Conservation (phyloP, 2,329 filamentous ascomycete species). For the Pyrenophora graminea region DNA sequence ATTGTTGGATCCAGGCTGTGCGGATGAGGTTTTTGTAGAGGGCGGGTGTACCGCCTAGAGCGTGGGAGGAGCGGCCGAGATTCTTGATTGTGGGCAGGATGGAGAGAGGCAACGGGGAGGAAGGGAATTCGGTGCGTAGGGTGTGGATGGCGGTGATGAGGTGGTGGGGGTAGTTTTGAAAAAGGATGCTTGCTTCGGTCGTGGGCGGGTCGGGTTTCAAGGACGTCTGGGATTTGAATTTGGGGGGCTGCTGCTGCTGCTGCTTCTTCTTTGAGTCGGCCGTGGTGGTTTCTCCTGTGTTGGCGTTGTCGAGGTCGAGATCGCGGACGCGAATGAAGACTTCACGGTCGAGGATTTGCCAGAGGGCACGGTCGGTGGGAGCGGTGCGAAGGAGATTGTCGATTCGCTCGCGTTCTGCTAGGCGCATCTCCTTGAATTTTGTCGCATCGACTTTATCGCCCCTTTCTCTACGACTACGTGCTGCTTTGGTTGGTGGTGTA, state of each 20-base stretch:
- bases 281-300: conserved; percentile 5
- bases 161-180: conserved; percentile 67
- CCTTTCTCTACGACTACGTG: conserved; percentile 12
- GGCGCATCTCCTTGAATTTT: conserved; percentile 18
- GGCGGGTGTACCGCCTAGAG: conserved; percentile 70
- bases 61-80: conserved; percentile 70
- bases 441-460: conserved; percentile 13
- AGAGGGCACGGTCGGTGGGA: conserved; percentile 66
- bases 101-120: conserved; percentile 63
- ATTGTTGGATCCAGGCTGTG: conserved; percentile 64
- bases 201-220: conserved; percentile 6
- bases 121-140: conserved; percentile 62
- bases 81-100: conserved; percentile 70
- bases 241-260: neutral
- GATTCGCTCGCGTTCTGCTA: conserved; percentile 57
- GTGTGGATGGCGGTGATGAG: conserved; percentile 62
- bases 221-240: neutral
- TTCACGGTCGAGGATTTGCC: conserved; percentile 67
- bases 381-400: conserved; percentile 60
- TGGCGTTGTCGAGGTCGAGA: conserved; percentile 55
- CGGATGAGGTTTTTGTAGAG: conserved; percentile 71
- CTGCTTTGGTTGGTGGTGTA: conserved; percentile 1
- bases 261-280: neutral
- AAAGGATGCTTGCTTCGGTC: conserved; percentile 60
- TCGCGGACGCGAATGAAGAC: conserved; percentile 65